phyloP scores from a whole-genome alignment of 2,329 filamentous ascomycete genomes.

The Pseudogymnoascus sp. region DNA sequence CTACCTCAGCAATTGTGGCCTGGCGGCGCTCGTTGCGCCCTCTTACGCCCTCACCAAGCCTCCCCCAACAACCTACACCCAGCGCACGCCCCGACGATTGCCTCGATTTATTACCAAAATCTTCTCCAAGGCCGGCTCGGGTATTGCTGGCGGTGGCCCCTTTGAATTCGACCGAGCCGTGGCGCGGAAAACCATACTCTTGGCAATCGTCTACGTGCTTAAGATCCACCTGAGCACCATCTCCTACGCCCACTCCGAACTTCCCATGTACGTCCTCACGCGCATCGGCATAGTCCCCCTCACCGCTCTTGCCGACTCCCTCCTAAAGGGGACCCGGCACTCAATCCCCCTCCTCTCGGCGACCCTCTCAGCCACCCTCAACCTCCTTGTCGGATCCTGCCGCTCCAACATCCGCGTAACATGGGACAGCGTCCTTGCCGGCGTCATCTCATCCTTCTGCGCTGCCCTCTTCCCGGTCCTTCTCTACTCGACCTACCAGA shows the following conservation, averaged over 20 bases:
- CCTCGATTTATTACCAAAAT: conserved; percentile 22
- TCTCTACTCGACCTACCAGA: conserved; percentile 40
- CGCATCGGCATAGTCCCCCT: conserved; percentile 43
- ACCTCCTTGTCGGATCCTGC: conserved; percentile 40
- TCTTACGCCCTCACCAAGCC: conserved; percentile 30
- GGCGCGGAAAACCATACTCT: conserved; percentile 39
- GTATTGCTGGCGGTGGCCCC: conserved; percentile 44
- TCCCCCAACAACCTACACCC: conserved; percentile 23
- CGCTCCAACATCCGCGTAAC: conserved; percentile 39
- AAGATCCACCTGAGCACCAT: conserved; percentile 45
- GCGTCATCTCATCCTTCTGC: conserved; percentile 43
- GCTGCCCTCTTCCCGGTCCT: conserved; percentile 44
- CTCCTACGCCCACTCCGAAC: conserved; percentile 44
- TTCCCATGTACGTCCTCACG: conserved; percentile 43
- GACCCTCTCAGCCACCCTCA: conserved; percentile 41
- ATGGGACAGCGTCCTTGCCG: conserved; percentile 43
- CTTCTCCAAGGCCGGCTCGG: conserved; percentile 31
- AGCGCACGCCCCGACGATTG: conserved; percentile 21
- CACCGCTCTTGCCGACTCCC: conserved; percentile 39
- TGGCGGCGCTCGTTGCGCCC: conserved; percentile 35
- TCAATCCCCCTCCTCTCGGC: conserved; percentile 41
- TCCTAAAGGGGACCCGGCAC: conserved; percentile 38
- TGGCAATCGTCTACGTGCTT: conserved; percentile 40
- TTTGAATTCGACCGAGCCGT: conserved; percentile 42
- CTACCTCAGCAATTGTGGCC: conserved; percentile 30